Conservation (phyloP, 2,329 filamentous ascomycete genomes). For the Byssothecium circinans region DNA sequence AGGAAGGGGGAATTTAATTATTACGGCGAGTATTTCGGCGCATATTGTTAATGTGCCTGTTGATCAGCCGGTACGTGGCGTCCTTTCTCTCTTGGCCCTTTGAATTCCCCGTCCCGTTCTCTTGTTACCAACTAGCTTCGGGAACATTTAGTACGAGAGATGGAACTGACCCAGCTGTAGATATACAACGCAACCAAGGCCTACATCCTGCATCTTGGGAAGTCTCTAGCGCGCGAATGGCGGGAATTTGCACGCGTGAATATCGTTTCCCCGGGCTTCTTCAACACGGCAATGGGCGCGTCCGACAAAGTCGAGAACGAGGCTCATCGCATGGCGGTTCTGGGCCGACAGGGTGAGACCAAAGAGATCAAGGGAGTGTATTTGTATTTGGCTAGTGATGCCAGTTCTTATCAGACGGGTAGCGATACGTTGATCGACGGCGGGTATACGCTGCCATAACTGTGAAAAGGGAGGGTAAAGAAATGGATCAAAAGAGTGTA, state of each 20-base stretch:
- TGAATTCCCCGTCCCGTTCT: neutral
- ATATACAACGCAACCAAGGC: slow-evolving; percentile 56
- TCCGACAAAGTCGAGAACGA: slow-evolving; percentile 65
- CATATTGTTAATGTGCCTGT: slow-evolving; percentile 79
- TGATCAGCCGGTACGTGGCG: slow-evolving; percentile 52
- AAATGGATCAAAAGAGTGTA: no score
- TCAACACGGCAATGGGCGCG: slow-evolving; percentile 65
- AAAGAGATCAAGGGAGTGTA: slow-evolving; percentile 81
- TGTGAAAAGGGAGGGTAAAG: no score
- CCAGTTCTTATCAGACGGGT: slow-evolving; percentile 76
- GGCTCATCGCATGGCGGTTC: slow-evolving; percentile 71
- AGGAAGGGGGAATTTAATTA: slow-evolving; percentile 60
- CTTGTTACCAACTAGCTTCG: no score
- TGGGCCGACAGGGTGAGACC: slow-evolving; percentile 71
- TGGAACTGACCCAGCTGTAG: no score
- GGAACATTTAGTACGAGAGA: no score
- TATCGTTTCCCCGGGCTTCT: slow-evolving; percentile 66
- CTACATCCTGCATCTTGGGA: slow-evolving; percentile 63
- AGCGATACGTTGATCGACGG: slow-evolving; percentile 74
- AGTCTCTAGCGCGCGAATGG: slow-evolving; percentile 67
- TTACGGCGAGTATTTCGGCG: slow-evolving; percentile 70
- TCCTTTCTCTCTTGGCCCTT: neutral
- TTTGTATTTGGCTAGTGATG: slow-evolving; percentile 79
- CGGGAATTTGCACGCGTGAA: slow-evolving; percentile 67
- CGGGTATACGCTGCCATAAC: slow-evolving; percentile 59